phyloP scores from a whole-genome alignment of 179 eudicot species.

The Silene vulgaris region DNA sequence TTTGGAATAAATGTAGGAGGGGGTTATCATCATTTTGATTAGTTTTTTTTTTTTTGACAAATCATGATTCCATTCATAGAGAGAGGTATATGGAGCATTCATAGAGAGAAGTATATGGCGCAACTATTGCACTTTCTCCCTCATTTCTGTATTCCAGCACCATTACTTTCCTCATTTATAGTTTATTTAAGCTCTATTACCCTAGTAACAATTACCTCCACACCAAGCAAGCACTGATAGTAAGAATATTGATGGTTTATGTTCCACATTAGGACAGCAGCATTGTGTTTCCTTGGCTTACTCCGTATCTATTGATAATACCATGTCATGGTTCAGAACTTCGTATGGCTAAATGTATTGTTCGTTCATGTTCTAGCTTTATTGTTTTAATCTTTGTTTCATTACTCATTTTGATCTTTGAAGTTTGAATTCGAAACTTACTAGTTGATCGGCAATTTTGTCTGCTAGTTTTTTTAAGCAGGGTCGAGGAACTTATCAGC shows the following conservation, averaged over 20 bases:
- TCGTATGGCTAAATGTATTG: not conserved
- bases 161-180: too few species aligned
- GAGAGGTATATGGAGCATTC: too few species aligned
- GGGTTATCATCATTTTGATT: too few species aligned
- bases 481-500: not conserved
- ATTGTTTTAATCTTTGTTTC: not conserved
- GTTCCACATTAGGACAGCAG: not conserved
- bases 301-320: not conserved
- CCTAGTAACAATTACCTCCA: too few species aligned
- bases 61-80: too few species aligned
- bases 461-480: not conserved
- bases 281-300: not conserved
- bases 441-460: not conserved
- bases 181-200: too few species aligned
- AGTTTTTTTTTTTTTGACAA: too few species aligned
- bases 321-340: not conserved
- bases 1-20: too few species aligned
- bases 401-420: constrained; percentile 4
- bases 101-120: too few species aligned
- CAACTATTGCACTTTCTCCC: too few species aligned
- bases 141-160: too few species aligned
- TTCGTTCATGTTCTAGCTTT: not conserved
- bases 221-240: not conserved
- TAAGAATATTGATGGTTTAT: not conserved
- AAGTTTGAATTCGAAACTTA: not conserved